These are phyloP conservation scores for Aspergillus ibericus DNA, from an alignment of 2,329 filamentous ascomycete genomes.

Conservation along the genomic window DNA sequence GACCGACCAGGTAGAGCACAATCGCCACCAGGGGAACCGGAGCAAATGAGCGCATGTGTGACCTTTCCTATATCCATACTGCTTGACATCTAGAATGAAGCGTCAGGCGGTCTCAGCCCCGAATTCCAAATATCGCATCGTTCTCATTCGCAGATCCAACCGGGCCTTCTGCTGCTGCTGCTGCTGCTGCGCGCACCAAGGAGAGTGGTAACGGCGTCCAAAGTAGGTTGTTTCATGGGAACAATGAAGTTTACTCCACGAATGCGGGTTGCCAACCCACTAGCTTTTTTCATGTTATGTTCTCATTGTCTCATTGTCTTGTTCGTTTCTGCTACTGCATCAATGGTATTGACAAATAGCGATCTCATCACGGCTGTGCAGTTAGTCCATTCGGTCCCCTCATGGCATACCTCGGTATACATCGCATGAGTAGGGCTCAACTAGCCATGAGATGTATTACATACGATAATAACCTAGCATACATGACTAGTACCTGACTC, in stretches of 20 bases:
- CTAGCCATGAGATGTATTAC: slow-evolving; percentile 7
- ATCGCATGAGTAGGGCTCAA: neutral
- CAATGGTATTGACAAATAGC: neutral
- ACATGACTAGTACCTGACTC: slow-evolving; percentile 1
- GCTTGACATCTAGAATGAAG: neutral
- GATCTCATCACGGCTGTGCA: no score
- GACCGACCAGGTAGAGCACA: neutral
- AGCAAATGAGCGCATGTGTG: neutral
- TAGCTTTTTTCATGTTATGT: neutral
- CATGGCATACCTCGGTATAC: neutral
- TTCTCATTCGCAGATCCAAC: neutral
- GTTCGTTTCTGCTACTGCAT: neutral
- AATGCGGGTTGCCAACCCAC: neutral
- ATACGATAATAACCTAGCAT: slow-evolving; percentile 14
- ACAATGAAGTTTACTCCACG: neutral
- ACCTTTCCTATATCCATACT: neutral
- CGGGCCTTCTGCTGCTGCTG: neutral
- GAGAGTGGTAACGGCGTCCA: neutral
- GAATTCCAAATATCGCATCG: neutral
- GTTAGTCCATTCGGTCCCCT: no score
- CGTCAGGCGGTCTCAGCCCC: neutral
- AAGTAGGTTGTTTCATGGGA: neutral
- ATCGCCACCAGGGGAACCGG: neutral
- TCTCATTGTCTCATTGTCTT: neutral
- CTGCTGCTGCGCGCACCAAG: neutral